Percentiles rank a stretch among this genome's conserved stretches.
phyloP scores from a whole-genome alignment of 1,139 yeast species.

The Geotrichum klebahnii region DNA sequence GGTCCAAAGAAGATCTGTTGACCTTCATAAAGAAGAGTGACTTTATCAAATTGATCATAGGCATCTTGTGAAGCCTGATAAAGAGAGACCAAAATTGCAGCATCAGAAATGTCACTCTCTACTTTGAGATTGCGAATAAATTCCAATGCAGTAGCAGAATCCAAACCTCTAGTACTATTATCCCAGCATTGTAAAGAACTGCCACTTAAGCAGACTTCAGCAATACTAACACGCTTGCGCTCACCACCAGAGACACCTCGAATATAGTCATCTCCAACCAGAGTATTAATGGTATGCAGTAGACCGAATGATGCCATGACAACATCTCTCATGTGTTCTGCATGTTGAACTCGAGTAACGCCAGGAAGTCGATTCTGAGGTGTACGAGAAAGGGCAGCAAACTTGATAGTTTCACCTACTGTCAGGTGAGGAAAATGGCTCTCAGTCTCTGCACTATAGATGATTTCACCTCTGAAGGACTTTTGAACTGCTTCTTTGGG shows the following conservation, averaged over 20 bases:
- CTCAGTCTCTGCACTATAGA: slow-evolving; percentile 56
- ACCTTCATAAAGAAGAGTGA: slow-evolving; percentile 55
- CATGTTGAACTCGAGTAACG: slow-evolving; percentile 47
- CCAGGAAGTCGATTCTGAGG: slow-evolving; percentile 50
- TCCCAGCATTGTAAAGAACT: slow-evolving; percentile 63
- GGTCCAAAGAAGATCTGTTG: slow-evolving; percentile 57
- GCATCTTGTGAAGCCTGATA: slow-evolving; percentile 65
- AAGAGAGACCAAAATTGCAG: slow-evolving; percentile 52
- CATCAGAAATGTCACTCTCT: slow-evolving; percentile 50
- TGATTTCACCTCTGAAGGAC: slow-evolving; percentile 47
- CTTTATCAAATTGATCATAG: slow-evolving; percentile 58
- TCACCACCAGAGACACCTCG: slow-evolving; percentile 63
- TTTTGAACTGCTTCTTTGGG: slow-evolving; percentile 47
- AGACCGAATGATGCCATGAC: slow-evolving; percentile 54
- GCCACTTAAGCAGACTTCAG: slow-evolving; percentile 55
- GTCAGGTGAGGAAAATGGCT: slow-evolving; percentile 58
- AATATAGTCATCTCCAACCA: slow-evolving; percentile 55
- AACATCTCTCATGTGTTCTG: slow-evolving; percentile 46
- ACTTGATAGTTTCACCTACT: slow-evolving; percentile 55
- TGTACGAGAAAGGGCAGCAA: slow-evolving; percentile 55
- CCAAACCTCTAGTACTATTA: slow-evolving; percentile 67
- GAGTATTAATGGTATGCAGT: slow-evolving; percentile 49
- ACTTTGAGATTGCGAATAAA: slow-evolving; percentile 57
- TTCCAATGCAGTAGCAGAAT: slow-evolving; percentile 65
- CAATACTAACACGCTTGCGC: slow-evolving; percentile 55